Conservation (phyloP, 163 green algal genomes). For the Scenedesmus sp. region DNA sequence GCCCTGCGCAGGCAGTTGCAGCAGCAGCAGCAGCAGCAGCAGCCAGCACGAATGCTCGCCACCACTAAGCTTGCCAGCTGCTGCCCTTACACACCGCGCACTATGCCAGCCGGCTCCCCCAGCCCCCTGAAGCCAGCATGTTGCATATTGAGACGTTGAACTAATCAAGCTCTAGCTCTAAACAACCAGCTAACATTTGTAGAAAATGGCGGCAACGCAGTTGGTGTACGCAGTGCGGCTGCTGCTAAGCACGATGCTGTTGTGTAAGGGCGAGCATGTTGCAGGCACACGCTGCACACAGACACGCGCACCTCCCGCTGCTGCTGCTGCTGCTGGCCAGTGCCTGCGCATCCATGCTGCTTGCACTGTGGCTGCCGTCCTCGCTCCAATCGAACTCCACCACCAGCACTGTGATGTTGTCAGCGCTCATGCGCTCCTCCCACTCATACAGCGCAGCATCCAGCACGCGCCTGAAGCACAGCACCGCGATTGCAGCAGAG, state of each 20-base stretch:
- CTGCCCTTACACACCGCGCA: too few relatives aligned
- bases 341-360: constrained; percentile 18
- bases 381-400: constrained; percentile 64
- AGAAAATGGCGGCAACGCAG: too few relatives aligned
- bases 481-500: neutral
- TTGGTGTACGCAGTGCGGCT: neutral
- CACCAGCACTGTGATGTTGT: constrained; percentile 71
- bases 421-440: constrained; percentile 69
- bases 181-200: too few relatives aligned
- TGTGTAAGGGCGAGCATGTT: neutral
- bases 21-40: neutral
- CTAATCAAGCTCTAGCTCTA: too few relatives aligned
- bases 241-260: neutral
- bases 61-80: neutral
- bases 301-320: neutral
- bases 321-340: neutral
- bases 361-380: constrained; percentile 25
- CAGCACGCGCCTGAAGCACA: constrained; percentile 49
- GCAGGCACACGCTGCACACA: neutral
- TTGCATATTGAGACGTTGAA: too few relatives aligned
- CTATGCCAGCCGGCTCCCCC: too few relatives aligned
- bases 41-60: neutral
- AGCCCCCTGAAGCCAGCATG: too few relatives aligned
- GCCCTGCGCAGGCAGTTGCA: neutral
- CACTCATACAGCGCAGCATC: constrained; percentile 68